Base-by-base conservation (phyloP, 2,329 filamentous ascomycete species). In the Fusarium sp. region DNA sequence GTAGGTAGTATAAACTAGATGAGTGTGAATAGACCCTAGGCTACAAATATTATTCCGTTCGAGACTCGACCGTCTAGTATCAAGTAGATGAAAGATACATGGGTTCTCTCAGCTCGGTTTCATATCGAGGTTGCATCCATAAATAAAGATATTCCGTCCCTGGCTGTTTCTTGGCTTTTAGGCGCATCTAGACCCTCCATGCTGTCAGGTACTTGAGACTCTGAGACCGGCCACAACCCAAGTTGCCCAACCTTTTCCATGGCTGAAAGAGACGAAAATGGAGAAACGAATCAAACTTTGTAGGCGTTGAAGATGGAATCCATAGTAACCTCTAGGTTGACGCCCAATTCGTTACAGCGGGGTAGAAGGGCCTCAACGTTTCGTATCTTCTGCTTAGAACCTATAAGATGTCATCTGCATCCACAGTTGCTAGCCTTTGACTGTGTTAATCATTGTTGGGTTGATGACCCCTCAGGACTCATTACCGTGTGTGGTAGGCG, bases 311-410 rank as follows among this genome's bases (percentile, higher is more conserved):
- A 21, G 23, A 28, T 28, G 28, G 27, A 43, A 61, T 20, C 16
- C 30, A 20, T 21, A 37, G 30, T 37, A 51, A 60, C 23, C 43
- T 49, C 53, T 69, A 51, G 30, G 37, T 56, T 48, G 41, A 63
- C 51, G 61, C 63, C 62, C 32, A 51, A 69, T 55, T 55, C 45
- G 30, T 42, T 54, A 21, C 45, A 70, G 64, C 54, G 58, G 59
- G 65, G 59, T 50, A 56, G 47, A 51, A 67, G 45, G 49, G 57
- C 49, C 67, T 70, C 57, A 70, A 43, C 45, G 40, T 50, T 53
- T 40, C 47, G 28, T 51, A 37, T 37, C 18, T 37, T 23, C 23
- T 51, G 48, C 23, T 11, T 49, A 32, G 32, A 25, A 37, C 34
- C 34, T 37, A n/a, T 37, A 51, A 51, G 34, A 51, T 51, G 20